Evolutionary conservation across 176 grass and related monocot species (phyloP).

Genomic region (Paspalum notatum): DNA sequence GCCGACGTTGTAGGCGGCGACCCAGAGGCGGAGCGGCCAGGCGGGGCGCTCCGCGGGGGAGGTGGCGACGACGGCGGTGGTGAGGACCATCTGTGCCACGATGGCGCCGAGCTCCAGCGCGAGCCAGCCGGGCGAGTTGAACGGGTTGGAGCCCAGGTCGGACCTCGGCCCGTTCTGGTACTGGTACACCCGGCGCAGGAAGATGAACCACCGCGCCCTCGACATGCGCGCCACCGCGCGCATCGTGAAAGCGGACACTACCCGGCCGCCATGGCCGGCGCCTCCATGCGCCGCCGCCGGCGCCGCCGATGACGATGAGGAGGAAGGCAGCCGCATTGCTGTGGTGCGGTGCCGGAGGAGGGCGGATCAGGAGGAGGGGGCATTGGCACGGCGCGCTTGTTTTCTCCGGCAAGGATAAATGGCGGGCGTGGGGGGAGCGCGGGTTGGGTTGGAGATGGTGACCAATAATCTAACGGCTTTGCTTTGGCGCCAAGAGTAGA

Average conservation of each 20-base stretch:
- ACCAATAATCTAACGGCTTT: constrained; percentile 98
- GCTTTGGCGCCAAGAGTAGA: constrained; percentile 87
- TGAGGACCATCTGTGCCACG: constrained; percentile 59
- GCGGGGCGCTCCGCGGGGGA: constrained; percentile 68
- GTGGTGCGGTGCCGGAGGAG: background rate
- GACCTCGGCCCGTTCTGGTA: constrained; percentile 95
- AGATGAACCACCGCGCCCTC: constrained; percentile 88
- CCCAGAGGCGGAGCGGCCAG: constrained; percentile 93
- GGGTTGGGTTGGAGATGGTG: constrained; percentile 70
- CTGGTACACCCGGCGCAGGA: constrained; percentile 87
- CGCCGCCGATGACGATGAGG: constrained; percentile 17
- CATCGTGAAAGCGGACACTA: constrained; percentile 54
- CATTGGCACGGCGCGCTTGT: constrained; percentile 43
- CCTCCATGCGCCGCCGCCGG: background rate
- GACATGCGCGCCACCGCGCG: constrained; percentile 68
- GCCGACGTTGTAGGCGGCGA: constrained; percentile 77
- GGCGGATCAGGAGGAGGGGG: background rate
- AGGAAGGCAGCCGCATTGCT: constrained; percentile 44
- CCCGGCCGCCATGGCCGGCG: background rate
- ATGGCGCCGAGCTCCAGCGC: constrained; percentile 66
- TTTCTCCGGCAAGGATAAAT: constrained; percentile 52
- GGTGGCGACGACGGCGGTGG: constrained; percentile 51
- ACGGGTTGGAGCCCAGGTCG: constrained; percentile 85
- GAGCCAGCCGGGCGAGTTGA: constrained; percentile 87
- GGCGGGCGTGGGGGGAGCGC: constrained; percentile 36